Evolutionary conservation across 2,329 filamentous ascomycete species (phyloP), one percentile per base, ranked within the genome.

Genomic region (Paraphoma chrysanthemicola): DNA sequence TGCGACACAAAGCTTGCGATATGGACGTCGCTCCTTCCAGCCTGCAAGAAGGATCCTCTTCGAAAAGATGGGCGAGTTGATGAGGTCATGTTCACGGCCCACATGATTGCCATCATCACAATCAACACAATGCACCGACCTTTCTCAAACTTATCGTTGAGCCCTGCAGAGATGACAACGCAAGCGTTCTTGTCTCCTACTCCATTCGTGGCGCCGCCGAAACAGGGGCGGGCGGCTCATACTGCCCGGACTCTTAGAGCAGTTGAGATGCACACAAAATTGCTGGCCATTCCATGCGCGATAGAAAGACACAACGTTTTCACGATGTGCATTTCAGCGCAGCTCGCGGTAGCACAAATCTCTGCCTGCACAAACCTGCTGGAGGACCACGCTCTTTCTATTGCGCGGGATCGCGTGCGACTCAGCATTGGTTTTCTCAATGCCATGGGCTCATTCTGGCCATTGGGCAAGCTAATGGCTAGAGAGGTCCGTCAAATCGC

Each of bases 21-120:
- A 69, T 97, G 92, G 90, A 84, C 87, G 51, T 85, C 93, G 47
- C 88, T 94, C 64, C 81, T 97, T 1, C 93, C 93, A 0, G 81
- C 84, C 10, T 82, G 83, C 18, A 96, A 96, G 77, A 83, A 82
- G 54, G 86, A 91, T 59, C 82, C 91, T 14, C 77, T 95, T 54
- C 85, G 86, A 53, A 84, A 84, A 53, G 85, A 89, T 64, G 90
- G 91, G 8, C 82, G 85, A 9, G 56, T 93, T 3, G 93, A 97
- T 72, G 91, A 96, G 77, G 89, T 96, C 84, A 89, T 97, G 81
- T 96, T 96, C 76, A 90, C 95, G 72, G 93, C 91, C 1, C 89
- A 91, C 60, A 92, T 95, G 86, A 89, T 94, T 68, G 79, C 85
- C 50, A 80, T 85, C 51, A 68, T 73, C 38, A 54, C 68, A 10